Conservation (phyloP, 495 filamentous ascomycete genomes). For the Penicillium ochrochloron region DNA sequence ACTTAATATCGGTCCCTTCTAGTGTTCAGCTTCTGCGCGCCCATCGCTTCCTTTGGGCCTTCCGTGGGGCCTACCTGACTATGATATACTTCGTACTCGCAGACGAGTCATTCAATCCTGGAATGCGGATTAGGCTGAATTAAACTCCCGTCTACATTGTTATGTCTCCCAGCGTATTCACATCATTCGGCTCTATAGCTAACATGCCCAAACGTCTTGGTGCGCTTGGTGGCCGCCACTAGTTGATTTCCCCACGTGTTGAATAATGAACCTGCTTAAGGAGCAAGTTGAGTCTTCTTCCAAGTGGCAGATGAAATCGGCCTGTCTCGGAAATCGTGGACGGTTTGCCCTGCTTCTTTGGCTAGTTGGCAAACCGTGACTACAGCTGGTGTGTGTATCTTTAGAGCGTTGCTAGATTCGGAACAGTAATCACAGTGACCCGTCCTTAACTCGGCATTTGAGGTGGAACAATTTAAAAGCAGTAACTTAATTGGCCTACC, state of each 20-base stretch:
- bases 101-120: no score
- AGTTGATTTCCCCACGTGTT: neutral
- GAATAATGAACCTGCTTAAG: conserved; percentile 13
- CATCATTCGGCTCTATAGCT: conserved; percentile 36
- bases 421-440: no score
- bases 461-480: no score
- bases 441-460: no score
- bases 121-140: neutral
- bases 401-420: neutral
- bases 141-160: conserved; percentile 16
- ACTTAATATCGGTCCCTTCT: no score
- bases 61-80: conserved; percentile 14
- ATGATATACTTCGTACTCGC: conserved; percentile 3
- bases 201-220: conserved; percentile 33
- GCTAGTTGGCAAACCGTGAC: neutral
- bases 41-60: conserved; percentile 1
- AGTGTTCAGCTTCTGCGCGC: no score
- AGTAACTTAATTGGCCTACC: no score
- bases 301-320: neutral
- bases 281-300: neutral
- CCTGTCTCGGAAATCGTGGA: neutral
- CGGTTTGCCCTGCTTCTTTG: neutral
- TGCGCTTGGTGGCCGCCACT: conserved; percentile 11
- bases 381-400: no score
- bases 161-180: conserved; percentile 21